These are phyloP conservation scores for Melastoma candidum DNA, from an alignment of 441 rosid genomes.

Conservation along the genomic window DNA sequence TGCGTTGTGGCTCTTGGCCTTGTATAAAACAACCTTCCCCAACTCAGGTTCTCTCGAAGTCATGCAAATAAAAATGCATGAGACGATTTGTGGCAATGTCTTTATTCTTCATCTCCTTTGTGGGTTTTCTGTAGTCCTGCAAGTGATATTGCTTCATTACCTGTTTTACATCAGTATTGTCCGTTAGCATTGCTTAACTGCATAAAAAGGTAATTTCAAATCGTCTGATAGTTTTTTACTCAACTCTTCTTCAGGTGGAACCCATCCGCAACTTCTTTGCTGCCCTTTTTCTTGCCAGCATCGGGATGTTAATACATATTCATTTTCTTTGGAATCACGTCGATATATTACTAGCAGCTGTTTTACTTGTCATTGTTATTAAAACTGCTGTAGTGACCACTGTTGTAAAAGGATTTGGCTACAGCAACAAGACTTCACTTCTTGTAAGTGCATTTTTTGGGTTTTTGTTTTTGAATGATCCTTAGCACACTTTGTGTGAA, in stretches of 20 bases:
- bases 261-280: slow-evolving; percentile 98
- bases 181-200: no score
- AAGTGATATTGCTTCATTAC: no score
- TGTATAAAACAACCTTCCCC: no score
- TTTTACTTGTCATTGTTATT: slow-evolving; percentile 73
- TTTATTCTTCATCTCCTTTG: no score
- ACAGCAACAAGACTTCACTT: slow-evolving; percentile 83
- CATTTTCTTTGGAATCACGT: slow-evolving; percentile 96
- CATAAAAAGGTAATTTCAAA: background rate
- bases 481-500: no score
- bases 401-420: slow-evolving; percentile 91
- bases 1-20: no score
- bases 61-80: no score
- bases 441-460: slow-evolving; percentile 43
- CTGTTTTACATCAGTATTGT: no score
- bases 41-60: no score
- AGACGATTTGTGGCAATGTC: no score
- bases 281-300: slow-evolving; percentile 95
- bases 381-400: slow-evolving; percentile 68
- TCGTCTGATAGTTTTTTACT: slow-evolving; percentile 7
- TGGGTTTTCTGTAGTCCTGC: no score
- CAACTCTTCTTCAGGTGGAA: slow-evolving; percentile 53
- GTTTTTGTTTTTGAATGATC: slow-evolving; percentile 6
- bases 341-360: slow-evolving; percentile 89
- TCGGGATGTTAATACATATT: slow-evolving; percentile 93